Base-by-base conservation (phyloP, 1,139 yeast genomes). In the Nakaseomyces delphensis region DNA sequence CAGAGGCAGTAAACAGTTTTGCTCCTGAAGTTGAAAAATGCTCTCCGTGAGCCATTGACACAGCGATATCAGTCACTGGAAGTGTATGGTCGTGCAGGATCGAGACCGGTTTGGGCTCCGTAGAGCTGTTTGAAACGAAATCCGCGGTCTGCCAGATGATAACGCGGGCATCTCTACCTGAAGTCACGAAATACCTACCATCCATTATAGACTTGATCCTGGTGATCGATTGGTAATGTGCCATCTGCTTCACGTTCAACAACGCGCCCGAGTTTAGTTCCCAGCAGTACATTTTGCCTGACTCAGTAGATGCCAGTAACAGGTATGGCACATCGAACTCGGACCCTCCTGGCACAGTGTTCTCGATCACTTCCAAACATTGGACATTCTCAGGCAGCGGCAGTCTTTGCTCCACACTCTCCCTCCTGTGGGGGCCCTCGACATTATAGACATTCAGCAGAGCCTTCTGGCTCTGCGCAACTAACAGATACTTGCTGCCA, bases 211-310 rank as follows among this genome's bases (percentile, higher is more conserved):
- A 76, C 47, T 68, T 69, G 21, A 89, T 60, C 27, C 69, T 70
- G 0, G 81, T 73, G 11, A 87, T 71, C 5, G 73, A 71, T 62
- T 89, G 96, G 62, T 86, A 91, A 65, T 91, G 98, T 1, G 86
- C 82, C 52, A 59, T 56, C 41, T 85, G 91, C 54, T 77, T 77
- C 8, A 79, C 91, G 48, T 76, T 71, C 29, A 89, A 55, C 45
- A 91, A 67, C 39, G 77, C 67, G 1, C 98, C 96, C 3, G 93
- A 80, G n/a, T 71, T 62, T 42, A 86, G 56, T 53, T 85, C 96
- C 97, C 98, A 91, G 3, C 89, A 62, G 56, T 83, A 83, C 18
- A 91, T 53, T 54, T 80, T 75, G 11, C 97, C 98, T 13, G 61
- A 46, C 30, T 54, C 53, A 0, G 63, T 80, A 58, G 46, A 69